These are phyloP conservation scores for Ilex paraguariensis DNA, from an alignment of 305 asterid genomes.

Conservation along the genomic window DNA sequence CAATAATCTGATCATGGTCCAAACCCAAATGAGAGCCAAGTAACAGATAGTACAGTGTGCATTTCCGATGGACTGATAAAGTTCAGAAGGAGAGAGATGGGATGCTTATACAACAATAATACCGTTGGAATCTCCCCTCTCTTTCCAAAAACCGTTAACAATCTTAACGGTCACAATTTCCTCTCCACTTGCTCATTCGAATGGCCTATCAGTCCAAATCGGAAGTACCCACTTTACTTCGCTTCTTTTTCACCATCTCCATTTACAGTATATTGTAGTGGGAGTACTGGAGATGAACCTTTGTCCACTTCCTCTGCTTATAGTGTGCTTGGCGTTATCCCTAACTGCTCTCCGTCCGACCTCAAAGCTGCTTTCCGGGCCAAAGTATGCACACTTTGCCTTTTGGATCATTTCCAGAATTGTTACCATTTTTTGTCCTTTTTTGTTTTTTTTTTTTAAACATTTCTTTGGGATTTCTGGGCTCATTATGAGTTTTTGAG, in stretches of 20 bases:
- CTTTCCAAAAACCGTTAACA: conserved; percentile 13
- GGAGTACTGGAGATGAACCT: conserved; percentile 27
- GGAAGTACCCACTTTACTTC: conserved; percentile 7
- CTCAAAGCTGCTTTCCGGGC: conserved; percentile 81
- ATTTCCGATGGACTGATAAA: too few relatives aligned
- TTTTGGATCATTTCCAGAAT: not conserved
- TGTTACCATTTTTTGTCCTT: too few relatives aligned
- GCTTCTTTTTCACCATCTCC: conserved; percentile 22
- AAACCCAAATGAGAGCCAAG: too few relatives aligned
- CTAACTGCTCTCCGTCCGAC: conserved; percentile 50
- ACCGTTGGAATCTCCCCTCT: conserved; percentile 9
- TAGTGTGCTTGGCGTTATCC: conserved; percentile 57
- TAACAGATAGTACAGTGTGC: too few relatives aligned
- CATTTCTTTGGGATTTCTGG: too few relatives aligned
- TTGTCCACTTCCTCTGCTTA: conserved; percentile 48
- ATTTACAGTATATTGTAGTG: conserved; percentile 28
- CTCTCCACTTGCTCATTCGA: conserved; percentile 18
- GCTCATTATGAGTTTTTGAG: not conserved
- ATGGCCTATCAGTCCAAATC: conserved; percentile 13
- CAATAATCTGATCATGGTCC: too few relatives aligned
- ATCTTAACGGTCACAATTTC: conserved; percentile 10
- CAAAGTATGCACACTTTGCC: conserved; percentile 33
- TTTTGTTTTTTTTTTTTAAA: too few relatives aligned
- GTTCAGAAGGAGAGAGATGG: too few relatives aligned
- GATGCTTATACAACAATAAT: too few relatives aligned